Evolutionary conservation across 202 grass and related monocot species (phyloP), one percentile per base, ranked within the genome.

Genomic region (Dendrocalamus latiflorus): DNA sequence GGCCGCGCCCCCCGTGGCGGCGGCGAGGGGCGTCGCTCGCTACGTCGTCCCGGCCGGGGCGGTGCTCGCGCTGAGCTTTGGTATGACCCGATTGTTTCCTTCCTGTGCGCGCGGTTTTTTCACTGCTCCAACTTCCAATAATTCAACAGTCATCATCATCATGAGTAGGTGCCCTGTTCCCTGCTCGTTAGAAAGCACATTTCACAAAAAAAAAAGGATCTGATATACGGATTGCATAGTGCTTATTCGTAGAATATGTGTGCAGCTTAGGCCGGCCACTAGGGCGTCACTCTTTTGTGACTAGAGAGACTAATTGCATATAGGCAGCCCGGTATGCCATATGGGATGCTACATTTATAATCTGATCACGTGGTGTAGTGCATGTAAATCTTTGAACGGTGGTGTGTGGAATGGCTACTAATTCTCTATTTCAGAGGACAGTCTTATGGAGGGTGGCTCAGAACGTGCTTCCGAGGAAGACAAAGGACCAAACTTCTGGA

Each of bases 391-490:
- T 21, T 78, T 56, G 39, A 45, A 7, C 12, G 6, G 57, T 75
- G 15, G 10, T 86, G 6, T 57, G 34, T 81, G 58, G 85, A 74
- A 56, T 18, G 57, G 57, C n/a, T 79, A 74, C 85, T 98, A 89
- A 93, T 81, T 87, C 87, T 65, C 81, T 85, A 72, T 91, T 93
- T 93, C 87, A 91, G 85, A 84, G 75, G 81, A 90, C 91, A 98
- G 96, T 98, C 77, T 77, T 93, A 80, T 95, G 96, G 96, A 90
- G 88, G 67, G 80, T 94, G 79, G 77, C 93, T 69, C 85, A 78
- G 70, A 89, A 83, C 81, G 38, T 98, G n/a, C 70, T 98, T 22
- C 70, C 89, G 1, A 20, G 68, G 50, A 95, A 84, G 77, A 77
- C 68, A 43, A 95, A 93, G 65, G 49, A 70, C 20, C 47, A 6